Conservation (phyloP, 768 basidiomycete genomes). For the Tephrocybe sp. region DNA sequence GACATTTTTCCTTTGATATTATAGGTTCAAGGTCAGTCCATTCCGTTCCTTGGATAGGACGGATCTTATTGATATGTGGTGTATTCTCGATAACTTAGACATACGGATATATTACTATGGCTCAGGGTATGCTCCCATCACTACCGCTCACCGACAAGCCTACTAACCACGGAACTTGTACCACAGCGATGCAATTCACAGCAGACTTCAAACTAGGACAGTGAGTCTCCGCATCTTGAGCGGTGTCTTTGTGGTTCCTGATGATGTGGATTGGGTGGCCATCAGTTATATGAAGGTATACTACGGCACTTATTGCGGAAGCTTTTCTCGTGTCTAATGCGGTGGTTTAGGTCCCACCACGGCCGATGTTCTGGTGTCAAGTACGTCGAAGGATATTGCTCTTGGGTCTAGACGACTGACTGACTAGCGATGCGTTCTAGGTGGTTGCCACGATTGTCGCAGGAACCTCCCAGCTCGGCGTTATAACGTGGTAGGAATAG, state of each 20-base stretch:
- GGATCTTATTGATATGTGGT: neutral
- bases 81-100: conserved; percentile 39
- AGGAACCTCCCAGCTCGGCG: conserved; percentile 64
- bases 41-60: neutral
- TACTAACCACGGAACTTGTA: conserved; percentile 20
- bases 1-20: conserved; percentile 1
- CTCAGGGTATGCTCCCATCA: conserved; percentile 31
- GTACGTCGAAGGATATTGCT: conserved; percentile 16
- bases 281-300: conserved; percentile 43
- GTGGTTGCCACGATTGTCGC: conserved; percentile 58
- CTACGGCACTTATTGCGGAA: conserved; percentile 14
- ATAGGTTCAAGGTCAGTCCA: conserved; percentile 34
- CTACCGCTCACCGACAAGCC: neutral
- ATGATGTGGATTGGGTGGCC: neutral
- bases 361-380: conserved; percentile 69
- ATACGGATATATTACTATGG: conserved; percentile 66
- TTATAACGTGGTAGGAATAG: conserved; percentile 55
- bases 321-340: neutral
- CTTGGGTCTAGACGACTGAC: neutral
- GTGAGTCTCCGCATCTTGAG: conserved; percentile 32
- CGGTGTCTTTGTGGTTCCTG: neutral
- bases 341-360: conserved; percentile 47
- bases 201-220: conserved; percentile 78
- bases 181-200: conserved; percentile 58
- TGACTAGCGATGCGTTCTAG: conserved; percentile 14